A percentile compares a stretch with the other conserved stretches of the same genome.
Conservation (phyloP, 495 filamentous ascomycete species). For the Penicillium samsonianum region DNA sequence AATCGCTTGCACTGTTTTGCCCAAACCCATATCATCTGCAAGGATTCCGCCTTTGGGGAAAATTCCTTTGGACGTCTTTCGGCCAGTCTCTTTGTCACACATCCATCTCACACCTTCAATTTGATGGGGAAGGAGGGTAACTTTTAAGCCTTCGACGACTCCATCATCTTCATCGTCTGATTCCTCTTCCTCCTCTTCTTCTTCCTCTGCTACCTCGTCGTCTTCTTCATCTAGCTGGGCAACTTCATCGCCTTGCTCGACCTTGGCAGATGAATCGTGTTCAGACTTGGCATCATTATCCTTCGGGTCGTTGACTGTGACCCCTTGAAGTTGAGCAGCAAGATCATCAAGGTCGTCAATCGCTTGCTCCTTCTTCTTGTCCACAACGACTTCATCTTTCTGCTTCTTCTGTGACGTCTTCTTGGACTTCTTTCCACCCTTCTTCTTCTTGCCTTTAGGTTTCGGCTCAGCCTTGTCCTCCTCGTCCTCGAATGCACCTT, state of each 20-base stretch:
- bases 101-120: slow-evolving; percentile 93
- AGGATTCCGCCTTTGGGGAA: slow-evolving; percentile 85
- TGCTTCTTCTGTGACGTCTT: slow-evolving; percentile 31
- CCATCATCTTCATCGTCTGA: slow-evolving; percentile 73
- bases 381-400: slow-evolving; percentile 39
- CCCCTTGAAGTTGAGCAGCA: slow-evolving; percentile 57
- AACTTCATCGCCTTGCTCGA: slow-evolving; percentile 26
- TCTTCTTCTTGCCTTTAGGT: slow-evolving; percentile 53
- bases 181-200: slow-evolving; percentile 53
- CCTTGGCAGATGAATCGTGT: slow-evolving; percentile 15
- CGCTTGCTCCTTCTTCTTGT: slow-evolving; percentile 23
- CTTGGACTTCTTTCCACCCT: slow-evolving; percentile 46
- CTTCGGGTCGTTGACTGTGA: slow-evolving; percentile 52
- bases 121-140: slow-evolving; percentile 88
- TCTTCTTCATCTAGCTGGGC: slow-evolving; percentile 50
- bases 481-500: slow-evolving; percentile 84
- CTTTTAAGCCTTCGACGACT: slow-evolving; percentile 78
- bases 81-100: slow-evolving; percentile 81
- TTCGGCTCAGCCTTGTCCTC: slow-evolving; percentile 60
- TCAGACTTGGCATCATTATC: slow-evolving; percentile 20
- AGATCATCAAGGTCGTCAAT: slow-evolving; percentile 52
- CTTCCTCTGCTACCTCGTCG: slow-evolving; percentile 55
- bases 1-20: slow-evolving; percentile 89
- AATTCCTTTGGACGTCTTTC: slow-evolving; percentile 69
- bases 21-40: slow-evolving; percentile 92